Evolutionary conservation across 1,139 yeast species (phyloP), one percentile per base, ranked within the genome.

Genomic region (Yarrowia galli): DNA sequence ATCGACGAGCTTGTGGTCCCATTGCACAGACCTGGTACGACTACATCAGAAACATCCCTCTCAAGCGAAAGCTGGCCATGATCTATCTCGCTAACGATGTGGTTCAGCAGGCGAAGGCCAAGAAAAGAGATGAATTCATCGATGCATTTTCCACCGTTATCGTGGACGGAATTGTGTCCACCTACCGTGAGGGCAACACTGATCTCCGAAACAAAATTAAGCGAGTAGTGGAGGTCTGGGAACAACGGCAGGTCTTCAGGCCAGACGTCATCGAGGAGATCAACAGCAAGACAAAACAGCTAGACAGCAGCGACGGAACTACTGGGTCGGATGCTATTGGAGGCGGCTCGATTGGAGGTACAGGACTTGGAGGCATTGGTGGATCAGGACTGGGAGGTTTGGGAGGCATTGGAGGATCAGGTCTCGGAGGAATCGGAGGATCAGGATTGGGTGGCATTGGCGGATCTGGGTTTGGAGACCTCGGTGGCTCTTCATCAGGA

Each of bases 71-170:
- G 71, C 81, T 92, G 67, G 82, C 89, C 1, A 77, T 89, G 68
- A 81, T 92, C 42, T 91, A 92, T 73, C 81, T 92, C 23, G 89
- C 91, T 68, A 92, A 92, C 75, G 97, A 92, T 73, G 89, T 92
- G 32, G 89, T 91, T 0, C 97, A 92, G 77, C 91, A 90, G 74
- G 87, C 95, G 2, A 82, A 89, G 68, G 88, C 89, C 58, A 87
- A 87, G 73, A 82, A 84, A 71, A 87, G 85, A 73, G 79, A 78
- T 1, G 91, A 87, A 68, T 89, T 89, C 72, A 79, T 88, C 10
- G 78, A 77, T 6, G 89, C 87, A 5, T 91, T 90, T 77, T 73
- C 76, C 25, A 71, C 65, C 73, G 58, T 80, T 77, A 74, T 79
- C 60, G 83, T 84, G 67, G 74, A 75, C 8, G 72, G 82, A 0